Evolutionary conservation across 345 rosid genomes (phyloP), one percentile per base, ranked within the genome.

Genomic region (Gossypium rotundifolium): DNA sequence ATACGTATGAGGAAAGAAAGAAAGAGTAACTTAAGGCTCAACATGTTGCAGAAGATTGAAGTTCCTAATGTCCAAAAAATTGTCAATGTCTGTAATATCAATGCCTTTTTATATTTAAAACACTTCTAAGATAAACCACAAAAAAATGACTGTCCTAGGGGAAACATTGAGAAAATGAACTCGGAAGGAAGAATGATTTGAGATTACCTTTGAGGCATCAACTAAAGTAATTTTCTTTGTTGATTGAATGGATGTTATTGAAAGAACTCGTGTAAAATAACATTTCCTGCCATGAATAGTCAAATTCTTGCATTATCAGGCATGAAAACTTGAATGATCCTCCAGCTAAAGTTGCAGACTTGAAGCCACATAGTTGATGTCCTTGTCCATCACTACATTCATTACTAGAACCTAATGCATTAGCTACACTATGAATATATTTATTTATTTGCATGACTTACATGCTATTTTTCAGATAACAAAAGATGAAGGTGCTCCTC

Each of bases 401-500:
- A 64, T 64, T 65, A 40, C 52, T 44, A 9, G 17, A 66, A 45
- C 44, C 12, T 8, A 46, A 57, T 22, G 3, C 63, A 11, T 11
- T 59, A 12, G 63, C 63, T 23, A 59, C 63, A 59, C 38, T 58
- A 53, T 20, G 27, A 48, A 46, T 71, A 25, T 69, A 33, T 64
- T 51, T 69, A 33, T 64, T 17, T 18, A 44, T 63, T 51, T 53
- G 57, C 51, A 44, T 10, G 59, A 65, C 11, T 46, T 7, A 27
- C 6, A 27, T 22, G 10, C 52, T 10, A 10, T 9, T 27, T 17
- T 27, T 38, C 48, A 77, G 82, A 62, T 62, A 16, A 27, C 48
- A 22, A 75, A 60, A 53, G 66, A 60, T 48, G 23, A 68, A 25
- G 58, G 10, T 33, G 71, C n/a, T 42, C 61, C 65, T 25, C 64